phyloP scores from a whole-genome alignment of 768 basidiomycete genomes.

The Tylopilus balloui region DNA sequence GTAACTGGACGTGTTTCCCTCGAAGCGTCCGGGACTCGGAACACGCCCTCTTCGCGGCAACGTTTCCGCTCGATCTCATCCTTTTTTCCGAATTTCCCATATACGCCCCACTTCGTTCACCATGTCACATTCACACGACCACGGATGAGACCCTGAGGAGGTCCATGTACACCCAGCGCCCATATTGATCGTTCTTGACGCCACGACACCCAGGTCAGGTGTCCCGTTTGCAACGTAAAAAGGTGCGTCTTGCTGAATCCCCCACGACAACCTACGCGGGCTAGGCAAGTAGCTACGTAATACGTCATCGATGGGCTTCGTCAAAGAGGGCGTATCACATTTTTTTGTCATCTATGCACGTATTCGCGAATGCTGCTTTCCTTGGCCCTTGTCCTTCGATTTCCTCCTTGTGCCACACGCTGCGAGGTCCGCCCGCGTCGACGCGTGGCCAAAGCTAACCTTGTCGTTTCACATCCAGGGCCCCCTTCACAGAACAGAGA shows the following conservation, averaged over 20 bases:
- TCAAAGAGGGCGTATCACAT: conserved; percentile 5
- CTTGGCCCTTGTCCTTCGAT: not conserved
- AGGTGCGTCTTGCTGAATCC: not conserved
- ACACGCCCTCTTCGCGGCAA: conserved; percentile 11
- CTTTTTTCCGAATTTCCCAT: too few species aligned
- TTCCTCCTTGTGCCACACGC: not conserved
- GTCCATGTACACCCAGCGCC: not conserved
- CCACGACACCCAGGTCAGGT: not conserved
- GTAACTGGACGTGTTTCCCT: not conserved
- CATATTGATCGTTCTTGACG: not conserved
- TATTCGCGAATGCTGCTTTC: not conserved
- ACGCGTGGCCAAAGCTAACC: conserved; percentile 8
- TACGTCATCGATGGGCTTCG: not conserved
- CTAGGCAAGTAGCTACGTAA: not conserved
- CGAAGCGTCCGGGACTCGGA: not conserved
- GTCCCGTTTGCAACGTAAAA: not conserved
- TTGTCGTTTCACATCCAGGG: conserved; percentile 2
- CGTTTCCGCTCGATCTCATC: too few species aligned
- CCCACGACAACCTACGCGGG: too few species aligned
- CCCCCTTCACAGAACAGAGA: too few species aligned
- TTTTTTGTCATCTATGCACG: too few species aligned
- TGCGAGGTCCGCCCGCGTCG: conserved; percentile 16
- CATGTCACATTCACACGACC: conserved; percentile 12
- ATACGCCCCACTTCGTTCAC: not conserved
- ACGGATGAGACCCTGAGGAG: not conserved